A percentile compares a stretch with the other conserved stretches of the same genome.
Evolutionary conservation across 1,284 basidiomycete genomes (phyloP).

Genomic region (Ustilago hordei): DNA sequence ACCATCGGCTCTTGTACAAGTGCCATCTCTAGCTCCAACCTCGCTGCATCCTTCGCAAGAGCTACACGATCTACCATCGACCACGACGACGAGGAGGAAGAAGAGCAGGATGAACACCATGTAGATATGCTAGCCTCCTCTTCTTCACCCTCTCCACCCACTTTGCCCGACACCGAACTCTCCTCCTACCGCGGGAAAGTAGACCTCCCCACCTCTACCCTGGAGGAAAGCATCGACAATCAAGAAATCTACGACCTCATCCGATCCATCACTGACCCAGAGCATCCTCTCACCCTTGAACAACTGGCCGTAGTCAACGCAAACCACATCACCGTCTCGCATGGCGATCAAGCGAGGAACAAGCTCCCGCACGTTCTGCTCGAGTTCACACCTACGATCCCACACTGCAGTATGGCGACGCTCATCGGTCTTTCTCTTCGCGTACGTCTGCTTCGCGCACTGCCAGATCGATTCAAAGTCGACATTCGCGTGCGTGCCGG

Average conservation of each 20-base stretch:
- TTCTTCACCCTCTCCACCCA: constrained; percentile 6
- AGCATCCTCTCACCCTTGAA: constrained; percentile 94
- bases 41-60: constrained; percentile 73
- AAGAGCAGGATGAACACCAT: constrained; percentile 51
- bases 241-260: constrained; percentile 77
- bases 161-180: constrained; percentile 7
- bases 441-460: constrained; percentile 86
- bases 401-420: constrained; percentile 97
- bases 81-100: constrained; percentile 25
- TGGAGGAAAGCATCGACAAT: constrained; percentile 53
- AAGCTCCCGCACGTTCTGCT: constrained; percentile 74
- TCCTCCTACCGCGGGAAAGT: not conserved
- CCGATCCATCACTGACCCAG: constrained; percentile 92
- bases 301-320: constrained; percentile 94
- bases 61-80: constrained; percentile 38
- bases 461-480: constrained; percentile 92
- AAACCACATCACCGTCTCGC: constrained; percentile 81
- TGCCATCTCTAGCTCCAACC: constrained; percentile 13
- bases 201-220: not conserved
- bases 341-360: constrained; percentile 48
- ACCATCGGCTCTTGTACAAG: constrained; percentile 2
- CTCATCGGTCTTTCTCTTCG: constrained; percentile 94
- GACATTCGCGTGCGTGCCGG: constrained; percentile 93
- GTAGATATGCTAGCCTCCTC: constrained; percentile 15
- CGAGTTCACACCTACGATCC: constrained; percentile 87